These are phyloP conservation scores for Debaryomyces udenii DNA, from an alignment of 1,139 yeast species.

Conservation along the genomic window DNA sequence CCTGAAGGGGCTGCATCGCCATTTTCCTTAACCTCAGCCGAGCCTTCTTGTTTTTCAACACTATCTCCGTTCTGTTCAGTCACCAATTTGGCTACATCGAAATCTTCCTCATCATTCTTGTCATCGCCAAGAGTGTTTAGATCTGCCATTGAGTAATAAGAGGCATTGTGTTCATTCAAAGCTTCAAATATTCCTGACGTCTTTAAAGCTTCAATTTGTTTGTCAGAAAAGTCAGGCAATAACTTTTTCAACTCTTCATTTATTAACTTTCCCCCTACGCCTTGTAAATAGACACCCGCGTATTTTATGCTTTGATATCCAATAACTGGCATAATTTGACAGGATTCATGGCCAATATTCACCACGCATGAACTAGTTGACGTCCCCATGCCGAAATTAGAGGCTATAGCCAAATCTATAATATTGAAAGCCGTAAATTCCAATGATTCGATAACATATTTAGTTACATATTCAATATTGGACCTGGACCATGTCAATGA, in stretches of 20 bases:
- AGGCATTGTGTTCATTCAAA: conserved; percentile 56
- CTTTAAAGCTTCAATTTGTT: conserved; percentile 76
- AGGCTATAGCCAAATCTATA: conserved; percentile 68
- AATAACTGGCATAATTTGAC: conserved; percentile 77
- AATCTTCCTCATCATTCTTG: conserved; percentile 66
- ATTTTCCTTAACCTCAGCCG: conserved; percentile 20
- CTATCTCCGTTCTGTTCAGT: conserved; percentile 51
- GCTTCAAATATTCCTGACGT: conserved; percentile 78
- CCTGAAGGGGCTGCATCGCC: conserved; percentile 30
- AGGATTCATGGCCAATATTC: conserved; percentile 75
- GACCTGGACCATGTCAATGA: conserved; percentile 70
- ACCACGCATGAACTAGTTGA: conserved; percentile 67
- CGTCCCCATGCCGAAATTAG: conserved; percentile 72
- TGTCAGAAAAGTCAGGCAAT: conserved; percentile 59
- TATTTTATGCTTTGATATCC: conserved; percentile 65
- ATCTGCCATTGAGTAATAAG: conserved; percentile 61
- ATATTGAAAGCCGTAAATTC: conserved; percentile 75
- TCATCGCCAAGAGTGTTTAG: conserved; percentile 32
- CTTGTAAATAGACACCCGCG: conserved; percentile 51
- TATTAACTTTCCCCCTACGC: conserved; percentile 65
- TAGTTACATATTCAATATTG: conserved; percentile 69
- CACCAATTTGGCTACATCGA: conserved; percentile 90
- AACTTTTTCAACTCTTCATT: conserved; percentile 53
- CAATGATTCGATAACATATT: conserved; percentile 72
- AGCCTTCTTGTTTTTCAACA: conserved; percentile 13